phyloP scores from a whole-genome alignment of 169 alveolate species.

The Plasmodium malariae region DNA sequence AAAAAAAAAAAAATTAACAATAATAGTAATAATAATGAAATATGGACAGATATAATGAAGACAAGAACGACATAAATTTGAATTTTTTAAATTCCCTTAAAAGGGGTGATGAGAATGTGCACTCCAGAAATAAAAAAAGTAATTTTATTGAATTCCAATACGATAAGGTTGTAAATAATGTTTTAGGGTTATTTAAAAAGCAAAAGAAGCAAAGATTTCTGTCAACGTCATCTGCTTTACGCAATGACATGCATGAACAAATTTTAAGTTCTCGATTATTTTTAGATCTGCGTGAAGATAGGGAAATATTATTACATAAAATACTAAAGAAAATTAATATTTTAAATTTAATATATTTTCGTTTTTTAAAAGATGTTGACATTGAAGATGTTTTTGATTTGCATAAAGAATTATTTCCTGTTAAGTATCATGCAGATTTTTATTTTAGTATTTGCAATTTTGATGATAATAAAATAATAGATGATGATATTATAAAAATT shows the following conservation, averaged over 20 bases:
- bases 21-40: neutral
- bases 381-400: conserved; percentile 62
- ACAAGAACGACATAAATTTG: conserved; percentile 12
- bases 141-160: conserved; percentile 66
- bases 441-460: conserved; percentile 73
- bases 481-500: conserved; percentile 41
- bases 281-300: conserved; percentile 61
- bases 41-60: conserved; percentile 41
- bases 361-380: conserved; percentile 71
- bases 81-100: conserved; percentile 15
- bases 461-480: conserved; percentile 65
- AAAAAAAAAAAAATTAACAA: neutral
- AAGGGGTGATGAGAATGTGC: conserved; percentile 23
- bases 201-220: conserved; percentile 24
- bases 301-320: conserved; percentile 60
- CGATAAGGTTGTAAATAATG: conserved; percentile 62
- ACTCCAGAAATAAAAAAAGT: conserved; percentile 26
- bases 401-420: conserved; percentile 72
- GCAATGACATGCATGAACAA: conserved; percentile 63
- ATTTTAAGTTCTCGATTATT: conserved; percentile 60
- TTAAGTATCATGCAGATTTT: conserved; percentile 72
- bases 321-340: conserved; percentile 71
- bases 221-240: conserved; percentile 72
- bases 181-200: conserved; percentile 54
- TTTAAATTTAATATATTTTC: conserved; percentile 67